Evolutionary conservation across 129 eudicot genomes (phyloP).

Genomic region (Scalesia atractyloides): DNA sequence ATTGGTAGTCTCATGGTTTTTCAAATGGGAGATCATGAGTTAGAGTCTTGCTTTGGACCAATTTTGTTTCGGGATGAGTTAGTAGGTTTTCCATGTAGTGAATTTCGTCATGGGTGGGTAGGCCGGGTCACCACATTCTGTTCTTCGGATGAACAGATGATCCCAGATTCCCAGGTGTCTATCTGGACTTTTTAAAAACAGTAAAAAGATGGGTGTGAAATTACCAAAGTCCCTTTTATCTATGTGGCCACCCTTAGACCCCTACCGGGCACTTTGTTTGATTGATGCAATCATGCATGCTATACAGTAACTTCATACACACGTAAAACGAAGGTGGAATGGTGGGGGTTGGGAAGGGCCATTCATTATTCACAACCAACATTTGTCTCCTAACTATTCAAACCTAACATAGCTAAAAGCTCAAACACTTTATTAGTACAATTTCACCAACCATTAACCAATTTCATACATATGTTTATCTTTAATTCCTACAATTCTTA

Average conservation of each 20-base stretch:
- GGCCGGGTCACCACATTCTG: too few relatives aligned
- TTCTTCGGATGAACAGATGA: too few relatives aligned
- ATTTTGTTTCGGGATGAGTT: too few relatives aligned
- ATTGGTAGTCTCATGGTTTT: too few relatives aligned
- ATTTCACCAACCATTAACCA: conserved; percentile 30
- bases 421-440: conserved; percentile 11
- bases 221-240: too few relatives aligned
- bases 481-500: neutral
- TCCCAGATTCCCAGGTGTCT: too few relatives aligned
- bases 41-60: too few relatives aligned
- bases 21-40: too few relatives aligned
- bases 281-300: neutral
- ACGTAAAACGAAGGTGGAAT: conserved; percentile 20
- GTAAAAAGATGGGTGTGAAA: neutral
- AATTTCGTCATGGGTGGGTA: too few relatives aligned
- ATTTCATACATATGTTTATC: neutral
- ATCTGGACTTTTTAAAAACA: too few relatives aligned
- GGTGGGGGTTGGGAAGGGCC: neutral
- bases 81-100: too few relatives aligned
- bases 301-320: conserved; percentile 10
- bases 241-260: too few relatives aligned
- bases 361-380: conserved; percentile 24
- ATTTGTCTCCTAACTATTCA: conserved; percentile 15
- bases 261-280: conserved; percentile 12
- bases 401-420: conserved; percentile 20